Conservation (phyloP, 2,329 filamentous ascomycete species). For the Diaporthe sp. region DNA sequence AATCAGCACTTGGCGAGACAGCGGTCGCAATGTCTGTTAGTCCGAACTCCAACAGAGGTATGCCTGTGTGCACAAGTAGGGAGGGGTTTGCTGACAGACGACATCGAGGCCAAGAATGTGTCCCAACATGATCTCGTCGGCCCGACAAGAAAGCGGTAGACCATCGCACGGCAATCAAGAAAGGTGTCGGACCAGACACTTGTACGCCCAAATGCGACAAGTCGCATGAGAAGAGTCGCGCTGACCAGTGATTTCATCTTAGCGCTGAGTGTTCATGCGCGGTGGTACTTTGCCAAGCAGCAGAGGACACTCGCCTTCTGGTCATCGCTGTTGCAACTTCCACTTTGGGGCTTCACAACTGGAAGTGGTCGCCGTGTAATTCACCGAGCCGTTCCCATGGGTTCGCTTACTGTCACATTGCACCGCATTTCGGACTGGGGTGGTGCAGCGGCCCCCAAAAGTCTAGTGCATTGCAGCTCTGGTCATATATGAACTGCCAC, state of each 20-base stretch:
- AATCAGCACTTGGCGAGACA: not conserved
- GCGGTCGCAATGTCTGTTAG: not conserved
- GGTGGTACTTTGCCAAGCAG: constrained; percentile 14
- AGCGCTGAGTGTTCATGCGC: constrained; percentile 11
- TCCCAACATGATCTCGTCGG: not conserved
- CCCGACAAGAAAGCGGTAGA: not conserved
- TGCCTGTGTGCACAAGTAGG: too few relatives aligned
- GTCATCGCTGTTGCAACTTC: constrained; percentile 13
- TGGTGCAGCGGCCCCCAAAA: not conserved
- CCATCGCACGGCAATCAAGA: not conserved
- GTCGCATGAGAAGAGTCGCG: not conserved
- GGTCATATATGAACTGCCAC: not conserved
- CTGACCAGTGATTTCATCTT: not conserved
- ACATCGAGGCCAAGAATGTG: not conserved
- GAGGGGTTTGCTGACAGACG: too few relatives aligned
- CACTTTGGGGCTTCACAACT: not conserved
- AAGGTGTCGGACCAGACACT: not conserved
- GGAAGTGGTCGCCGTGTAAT: not conserved
- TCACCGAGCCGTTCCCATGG: constrained; percentile 6
- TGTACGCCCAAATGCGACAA: not conserved
- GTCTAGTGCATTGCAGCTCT: not conserved
- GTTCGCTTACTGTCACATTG: constrained; percentile 12
- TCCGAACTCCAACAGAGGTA: not conserved
- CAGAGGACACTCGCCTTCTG: not conserved
- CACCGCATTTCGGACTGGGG: not conserved